These are phyloP conservation scores for Pseudogymnoascus sp. DNA, from an alignment of 2,329 filamentous ascomycete genomes.

Conservation along the genomic window DNA sequence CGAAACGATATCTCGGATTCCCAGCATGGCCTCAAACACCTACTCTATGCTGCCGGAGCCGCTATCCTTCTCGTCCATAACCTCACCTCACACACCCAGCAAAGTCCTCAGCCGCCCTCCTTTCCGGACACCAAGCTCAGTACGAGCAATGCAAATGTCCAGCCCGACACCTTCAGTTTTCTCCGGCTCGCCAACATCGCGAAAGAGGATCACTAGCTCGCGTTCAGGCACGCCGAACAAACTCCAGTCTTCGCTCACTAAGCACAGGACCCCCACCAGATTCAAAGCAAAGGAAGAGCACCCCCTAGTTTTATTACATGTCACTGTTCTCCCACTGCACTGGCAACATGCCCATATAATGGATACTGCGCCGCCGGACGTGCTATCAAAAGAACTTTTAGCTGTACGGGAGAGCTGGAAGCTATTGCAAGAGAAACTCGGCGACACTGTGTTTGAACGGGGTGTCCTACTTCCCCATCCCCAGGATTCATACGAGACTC, in stretches of 20 bases:
- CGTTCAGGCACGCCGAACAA: conserved; percentile 46
- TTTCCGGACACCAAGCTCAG: conserved; percentile 63
- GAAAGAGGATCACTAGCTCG: conserved; percentile 42
- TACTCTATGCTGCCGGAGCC: conserved; percentile 17
- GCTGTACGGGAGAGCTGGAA: conserved; percentile 56
- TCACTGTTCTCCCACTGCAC: conserved; percentile 65
- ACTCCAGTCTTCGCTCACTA: conserved; percentile 16
- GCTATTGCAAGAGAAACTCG: conserved; percentile 61
- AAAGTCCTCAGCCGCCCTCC: conserved; percentile 54
- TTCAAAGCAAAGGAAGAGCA: conserved; percentile 49
- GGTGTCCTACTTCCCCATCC: conserved; percentile 72
- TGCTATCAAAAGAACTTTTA: conserved; percentile 42
- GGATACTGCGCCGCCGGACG: conserved; percentile 34
- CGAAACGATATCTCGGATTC: conserved; percentile 43
- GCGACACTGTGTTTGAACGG: conserved; percentile 65
- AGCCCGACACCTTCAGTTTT: conserved; percentile 54
- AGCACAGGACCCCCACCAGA: conserved; percentile 43
- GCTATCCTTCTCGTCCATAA: conserved; percentile 26
- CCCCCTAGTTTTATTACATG: conserved; percentile 72
- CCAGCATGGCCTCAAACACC: conserved; percentile 27
- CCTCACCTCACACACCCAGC: conserved; percentile 25
- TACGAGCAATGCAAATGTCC: conserved; percentile 65
- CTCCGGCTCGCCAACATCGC: conserved; percentile 47
- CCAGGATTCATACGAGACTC: conserved; percentile 69
- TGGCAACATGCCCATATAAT: conserved; percentile 56